Evolutionary conservation across 257 asterid species (phyloP).

Genomic region (Plantago major): DNA sequence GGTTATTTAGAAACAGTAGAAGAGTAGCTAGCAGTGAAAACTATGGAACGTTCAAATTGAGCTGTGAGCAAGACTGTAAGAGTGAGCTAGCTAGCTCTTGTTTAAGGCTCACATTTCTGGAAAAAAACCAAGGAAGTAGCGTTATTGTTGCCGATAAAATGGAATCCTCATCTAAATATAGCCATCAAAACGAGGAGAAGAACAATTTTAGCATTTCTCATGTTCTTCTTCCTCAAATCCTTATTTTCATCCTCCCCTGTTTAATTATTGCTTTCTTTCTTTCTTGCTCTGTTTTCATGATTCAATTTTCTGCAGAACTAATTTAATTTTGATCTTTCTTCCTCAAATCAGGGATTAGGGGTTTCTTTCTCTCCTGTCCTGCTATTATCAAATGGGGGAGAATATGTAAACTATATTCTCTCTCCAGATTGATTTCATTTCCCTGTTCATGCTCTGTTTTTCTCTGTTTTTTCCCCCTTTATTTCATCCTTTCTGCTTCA

Average conservation of each 20-base stretch:
- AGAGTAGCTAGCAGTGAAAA: no score
- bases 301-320: not conserved
- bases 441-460: not conserved
- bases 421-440: constrained; percentile 17
- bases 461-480: constrained; percentile 5
- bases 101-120: no score
- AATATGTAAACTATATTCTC: constrained; percentile 17
- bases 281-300: not conserved
- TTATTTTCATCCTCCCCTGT: no score
- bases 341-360: constrained; percentile 17
- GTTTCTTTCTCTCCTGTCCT: constrained; percentile 12
- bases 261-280: no score
- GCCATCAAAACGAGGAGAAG: not conserved
- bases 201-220: no score
- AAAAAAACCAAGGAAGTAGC: constrained; percentile 19
- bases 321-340: constrained; percentile 3
- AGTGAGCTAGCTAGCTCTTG: no score
- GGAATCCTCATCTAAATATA: constrained; percentile 12
- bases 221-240: no score
- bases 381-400: constrained; percentile 27
- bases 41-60: no score
- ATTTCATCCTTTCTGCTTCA: constrained; percentile 4
- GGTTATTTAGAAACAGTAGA: no score
- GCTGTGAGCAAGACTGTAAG: no score
- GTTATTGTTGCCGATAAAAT: constrained; percentile 30